Percentiles rank a stretch among this genome's conserved stretches.
phyloP scores from a whole-genome alignment of 148 eudicot species.

The Fagopyrum esculentum region DNA sequence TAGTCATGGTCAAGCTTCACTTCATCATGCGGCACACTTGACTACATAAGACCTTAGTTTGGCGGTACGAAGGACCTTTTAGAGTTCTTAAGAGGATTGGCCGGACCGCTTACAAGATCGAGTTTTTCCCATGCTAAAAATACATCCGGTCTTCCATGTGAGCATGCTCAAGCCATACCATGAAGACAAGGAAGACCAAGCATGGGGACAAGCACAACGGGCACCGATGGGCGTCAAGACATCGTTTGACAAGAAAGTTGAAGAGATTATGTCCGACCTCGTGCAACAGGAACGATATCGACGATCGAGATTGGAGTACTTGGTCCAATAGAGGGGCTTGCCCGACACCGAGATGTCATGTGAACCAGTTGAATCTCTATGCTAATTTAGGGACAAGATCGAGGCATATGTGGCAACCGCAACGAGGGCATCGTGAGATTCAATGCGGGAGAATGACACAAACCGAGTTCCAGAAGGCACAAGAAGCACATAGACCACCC shows the following conservation, averaged over 20 bases:
- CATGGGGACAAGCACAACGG: not conserved
- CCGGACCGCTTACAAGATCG: not conserved
- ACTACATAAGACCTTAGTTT: not conserved
- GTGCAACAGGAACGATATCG: no score
- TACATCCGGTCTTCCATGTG: no score
- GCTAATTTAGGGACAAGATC: no score
- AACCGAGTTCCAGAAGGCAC: no score
- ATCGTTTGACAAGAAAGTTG: not conserved
- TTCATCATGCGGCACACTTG: not conserved
- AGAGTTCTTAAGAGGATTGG: not conserved
- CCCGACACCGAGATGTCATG: no score
- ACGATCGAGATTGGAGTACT: no score
- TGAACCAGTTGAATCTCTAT: no score
- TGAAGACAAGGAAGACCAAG: not conserved
- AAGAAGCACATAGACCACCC: no score
- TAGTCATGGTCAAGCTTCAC: not conserved
- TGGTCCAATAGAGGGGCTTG: no score
- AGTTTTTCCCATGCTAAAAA: not conserved
- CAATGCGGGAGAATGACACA: no score
- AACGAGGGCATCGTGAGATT: no score
- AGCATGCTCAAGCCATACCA: not conserved
- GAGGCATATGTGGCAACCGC: no score
- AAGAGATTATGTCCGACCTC: not conserved
- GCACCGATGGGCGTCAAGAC: not conserved
- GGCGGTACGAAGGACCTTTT: not conserved